phyloP scores from a whole-genome alignment of 495 filamentous ascomycete species.

The Penicillium canariense region DNA sequence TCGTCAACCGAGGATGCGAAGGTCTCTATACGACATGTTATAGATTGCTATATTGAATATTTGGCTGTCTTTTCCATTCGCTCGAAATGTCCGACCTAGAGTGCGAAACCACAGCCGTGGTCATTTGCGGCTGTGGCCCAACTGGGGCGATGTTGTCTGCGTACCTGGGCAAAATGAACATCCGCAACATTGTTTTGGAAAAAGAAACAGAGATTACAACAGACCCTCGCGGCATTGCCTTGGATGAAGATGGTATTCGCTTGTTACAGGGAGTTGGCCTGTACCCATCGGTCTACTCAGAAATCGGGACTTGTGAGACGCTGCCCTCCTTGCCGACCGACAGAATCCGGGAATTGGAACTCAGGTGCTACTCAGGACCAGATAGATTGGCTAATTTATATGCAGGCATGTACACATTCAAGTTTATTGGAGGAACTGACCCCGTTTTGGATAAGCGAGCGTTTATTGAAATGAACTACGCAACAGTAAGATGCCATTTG shows the following conservation, averaged over 20 bases:
- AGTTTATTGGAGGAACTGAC: slow-evolving; percentile 29
- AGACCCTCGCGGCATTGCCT: slow-evolving; percentile 49
- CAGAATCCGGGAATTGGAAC: neutral
- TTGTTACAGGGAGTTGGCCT: slow-evolving; percentile 44
- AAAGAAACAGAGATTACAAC: slow-evolving; percentile 42
- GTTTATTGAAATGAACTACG: slow-evolving; percentile 31
- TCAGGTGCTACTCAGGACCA: neutral
- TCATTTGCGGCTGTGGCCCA: slow-evolving; percentile 40
- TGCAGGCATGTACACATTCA: slow-evolving; percentile 29
- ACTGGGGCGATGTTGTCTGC: slow-evolving; percentile 37
- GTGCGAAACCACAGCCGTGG: slow-evolving; percentile 32
- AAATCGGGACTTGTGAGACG: slow-evolving; percentile 31
- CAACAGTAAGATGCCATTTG: slow-evolving; percentile 17
- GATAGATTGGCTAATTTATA: neutral
- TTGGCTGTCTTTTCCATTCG: neutral
- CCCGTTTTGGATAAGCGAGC: slow-evolving; percentile 19
- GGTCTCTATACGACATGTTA: neutral
- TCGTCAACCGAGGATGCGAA: neutral
- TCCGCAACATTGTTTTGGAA: slow-evolving; percentile 40
- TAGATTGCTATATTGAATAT: neutral
- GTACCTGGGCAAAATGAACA: slow-evolving; percentile 27
- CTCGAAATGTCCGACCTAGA: slow-evolving; percentile 2
- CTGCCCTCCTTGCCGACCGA: neutral
- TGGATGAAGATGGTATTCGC: slow-evolving; percentile 50
- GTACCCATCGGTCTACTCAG: slow-evolving; percentile 34